A percentile compares a stretch with the other conserved stretches of the same genome.
phyloP scores from a whole-genome alignment of 2,329 filamentous ascomycete genomes.

The Nectriaceae sp. region DNA sequence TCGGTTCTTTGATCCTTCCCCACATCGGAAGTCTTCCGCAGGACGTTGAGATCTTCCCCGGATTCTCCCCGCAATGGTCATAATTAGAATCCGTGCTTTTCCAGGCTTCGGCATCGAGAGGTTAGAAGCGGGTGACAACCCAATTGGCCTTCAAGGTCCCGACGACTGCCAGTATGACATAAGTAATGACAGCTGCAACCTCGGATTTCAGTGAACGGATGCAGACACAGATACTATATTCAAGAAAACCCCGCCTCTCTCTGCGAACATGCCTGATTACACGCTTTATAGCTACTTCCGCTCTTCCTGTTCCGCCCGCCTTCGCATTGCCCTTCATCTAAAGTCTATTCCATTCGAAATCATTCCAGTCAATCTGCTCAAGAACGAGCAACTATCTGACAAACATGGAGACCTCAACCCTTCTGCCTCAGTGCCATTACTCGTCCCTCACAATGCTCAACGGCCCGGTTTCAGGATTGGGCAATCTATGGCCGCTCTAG shows the following conservation, averaged over 20 bases:
- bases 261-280: constrained; percentile 29
- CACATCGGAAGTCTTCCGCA: not conserved
- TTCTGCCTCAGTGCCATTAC: constrained; percentile 54
- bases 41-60: not conserved
- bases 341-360: constrained; percentile 53
- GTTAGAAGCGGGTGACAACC: not conserved
- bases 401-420: constrained; percentile 53
- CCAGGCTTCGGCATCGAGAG: not conserved
- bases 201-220: not conserved
- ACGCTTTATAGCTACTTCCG: constrained; percentile 62
- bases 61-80: not conserved
- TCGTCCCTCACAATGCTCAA: constrained; percentile 40
- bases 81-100: too few relatives aligned
- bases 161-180: too few relatives aligned
- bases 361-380: constrained; percentile 54
- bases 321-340: constrained; percentile 60
- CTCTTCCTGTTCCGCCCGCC: constrained; percentile 62
- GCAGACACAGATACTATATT: not conserved
- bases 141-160: not conserved
- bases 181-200: not conserved
- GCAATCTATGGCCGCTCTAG: constrained; percentile 61
- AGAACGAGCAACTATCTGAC: constrained; percentile 50
- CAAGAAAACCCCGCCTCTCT: not conserved
- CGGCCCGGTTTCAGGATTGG: constrained; percentile 44
- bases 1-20: too few relatives aligned